Base-by-base conservation (phyloP, 148 eudicot species). In the Diospyros kaki region DNA sequence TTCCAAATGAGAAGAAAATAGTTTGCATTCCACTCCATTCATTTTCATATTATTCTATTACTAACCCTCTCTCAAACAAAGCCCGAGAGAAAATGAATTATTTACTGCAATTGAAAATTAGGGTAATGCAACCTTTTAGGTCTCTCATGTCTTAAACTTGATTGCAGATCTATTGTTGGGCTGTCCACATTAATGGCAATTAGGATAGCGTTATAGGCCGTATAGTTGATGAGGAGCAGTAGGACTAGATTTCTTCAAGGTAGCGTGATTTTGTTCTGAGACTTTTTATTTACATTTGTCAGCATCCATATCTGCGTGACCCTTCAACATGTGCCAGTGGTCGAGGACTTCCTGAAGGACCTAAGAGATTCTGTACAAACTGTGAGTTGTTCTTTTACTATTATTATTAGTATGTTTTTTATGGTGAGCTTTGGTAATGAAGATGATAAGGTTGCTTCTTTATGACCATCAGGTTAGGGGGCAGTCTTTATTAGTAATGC, bases 241-340 rank as follows among this genome's bases (percentile, higher is more conserved):
- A 2, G 4, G 53, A 38, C 10, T 68, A 58, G 2, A 42, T 9
- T 62, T 58, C 14, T 45, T 59, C 48, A 14, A 44, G 48, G 44
- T 11, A 7, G 2, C 66, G 39, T 41, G 54, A 38, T 64, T 78
- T 70, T 48, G 38, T 54, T 58, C 53, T 68, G 58, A 73, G 54
- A 18, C 1, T 52, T 15, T 68, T 62, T 15, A 5, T 42, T 40
- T 70, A 14, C 41, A 7, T 65, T 72, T 77, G 5, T 68, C 90
- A 96, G 98, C 88, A 72, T 96, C 68, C 99, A 93, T 76, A 93
- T 96, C 68, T 96, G 99, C 39, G 86, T 93, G 76, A 96, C 99
- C 42, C 98, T 96, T 80, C 99, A 93, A 88, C 99, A 96, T 79
- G 97, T 91, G 69, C 75, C 79, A 0, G 85, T 91, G 18, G 85